Conservation (phyloP, 768 basidiomycete species). For the Russula compacta region DNA sequence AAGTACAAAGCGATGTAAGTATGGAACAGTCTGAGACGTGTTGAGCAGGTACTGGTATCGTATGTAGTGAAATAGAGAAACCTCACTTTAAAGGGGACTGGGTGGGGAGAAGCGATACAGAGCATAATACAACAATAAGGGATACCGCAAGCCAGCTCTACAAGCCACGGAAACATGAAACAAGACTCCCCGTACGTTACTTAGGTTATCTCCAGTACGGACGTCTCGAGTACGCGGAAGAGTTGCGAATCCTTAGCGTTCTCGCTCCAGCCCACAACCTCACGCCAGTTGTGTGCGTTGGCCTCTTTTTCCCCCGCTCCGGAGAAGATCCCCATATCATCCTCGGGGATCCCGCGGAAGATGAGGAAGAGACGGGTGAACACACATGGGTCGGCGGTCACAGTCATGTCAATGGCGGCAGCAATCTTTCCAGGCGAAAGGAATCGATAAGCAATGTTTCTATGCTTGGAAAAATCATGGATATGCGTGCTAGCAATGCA, state of each 20-base stretch:
- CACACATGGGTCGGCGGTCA: constrained; percentile 71
- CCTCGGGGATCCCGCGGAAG: constrained; percentile 73
- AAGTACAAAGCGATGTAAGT: constrained; percentile 12
- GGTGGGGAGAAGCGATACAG: constrained; percentile 1
- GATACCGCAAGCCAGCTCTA: constrained; percentile 10
- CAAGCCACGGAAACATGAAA: not conserved
- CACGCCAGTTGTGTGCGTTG: constrained; percentile 71
- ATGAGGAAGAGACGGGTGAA: constrained; percentile 83
- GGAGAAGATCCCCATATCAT: constrained; percentile 65
- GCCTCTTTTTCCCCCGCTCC: constrained; percentile 84
- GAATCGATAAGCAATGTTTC: constrained; percentile 88
- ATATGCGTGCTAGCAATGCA: constrained; percentile 54
- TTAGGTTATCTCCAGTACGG: constrained; percentile 62
- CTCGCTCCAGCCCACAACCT: constrained; percentile 73
- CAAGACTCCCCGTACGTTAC: not conserved
- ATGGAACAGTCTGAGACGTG: constrained; percentile 5
- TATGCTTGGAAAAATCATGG: constrained; percentile 61
- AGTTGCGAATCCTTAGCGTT: constrained; percentile 62
- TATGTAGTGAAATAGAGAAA: constrained; percentile 8
- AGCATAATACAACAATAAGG: constrained; percentile 18
- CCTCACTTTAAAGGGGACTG: not conserved
- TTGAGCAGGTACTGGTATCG: not conserved
- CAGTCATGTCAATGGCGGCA: constrained; percentile 78
- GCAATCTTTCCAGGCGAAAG: constrained; percentile 70
- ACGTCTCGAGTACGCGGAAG: constrained; percentile 75